A percentile compares a stretch with the other conserved stretches of the same genome.
Evolutionary conservation across 306 rosid species (phyloP).

Genomic region (Pyrus bretschneideri): DNA sequence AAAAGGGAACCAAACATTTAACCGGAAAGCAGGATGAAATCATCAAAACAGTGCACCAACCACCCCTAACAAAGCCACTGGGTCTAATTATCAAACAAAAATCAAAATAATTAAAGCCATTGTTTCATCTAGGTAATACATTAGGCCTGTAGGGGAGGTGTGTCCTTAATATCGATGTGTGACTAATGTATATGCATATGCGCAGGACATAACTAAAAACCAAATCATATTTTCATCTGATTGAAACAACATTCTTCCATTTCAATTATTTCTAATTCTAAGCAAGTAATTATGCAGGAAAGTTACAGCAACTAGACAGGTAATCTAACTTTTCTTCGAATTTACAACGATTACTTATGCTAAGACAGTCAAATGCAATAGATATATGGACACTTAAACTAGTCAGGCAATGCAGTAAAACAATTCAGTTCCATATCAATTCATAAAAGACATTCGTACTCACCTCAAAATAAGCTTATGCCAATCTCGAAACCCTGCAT

Average conservation of each 20-base stretch:
- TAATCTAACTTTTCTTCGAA: neutral
- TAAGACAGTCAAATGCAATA: neutral
- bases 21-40: neutral
- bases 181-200: neutral
- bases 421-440: neutral
- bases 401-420: neutral
- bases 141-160: neutral
- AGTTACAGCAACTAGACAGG: neutral
- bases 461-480: constrained; percentile 76
- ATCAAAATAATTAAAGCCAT: neutral
- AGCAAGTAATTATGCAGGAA: neutral
- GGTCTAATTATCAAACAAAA: neutral
- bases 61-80: neutral
- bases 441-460: neutral
- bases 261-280: neutral
- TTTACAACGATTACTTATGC: neutral
- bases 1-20: neutral
- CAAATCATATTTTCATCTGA: neutral
- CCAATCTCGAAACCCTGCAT: constrained; percentile 70
- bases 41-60: neutral
- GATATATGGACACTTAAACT: neutral
- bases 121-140: neutral
- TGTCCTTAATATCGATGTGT: neutral
- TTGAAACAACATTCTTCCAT: neutral
- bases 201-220: neutral